Base-by-base conservation (phyloP, 495 filamentous ascomycete genomes). In the Xylaria venustula region DNA sequence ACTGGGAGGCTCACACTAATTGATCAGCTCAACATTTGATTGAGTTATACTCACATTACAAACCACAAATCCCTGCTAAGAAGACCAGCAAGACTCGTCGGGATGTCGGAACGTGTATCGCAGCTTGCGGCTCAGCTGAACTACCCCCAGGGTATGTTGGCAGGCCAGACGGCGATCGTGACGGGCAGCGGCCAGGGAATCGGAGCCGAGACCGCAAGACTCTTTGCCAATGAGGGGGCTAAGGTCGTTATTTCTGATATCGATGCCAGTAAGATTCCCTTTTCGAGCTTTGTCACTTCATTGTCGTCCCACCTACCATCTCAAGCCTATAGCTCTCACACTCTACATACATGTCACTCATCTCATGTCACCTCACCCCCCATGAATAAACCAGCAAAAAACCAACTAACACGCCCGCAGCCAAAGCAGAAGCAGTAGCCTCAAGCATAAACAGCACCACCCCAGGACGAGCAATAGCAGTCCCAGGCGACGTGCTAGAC, bases 111-210 rank as follows among this genome's bases (percentile, higher is more conserved):
- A 70, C 81, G 88, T 61, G 75, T 88, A 60, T 72, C 74, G 54
- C 90, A 93, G 70, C 82, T 93, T 55, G 82, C 87, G 61, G 79
- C 81, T 54, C 90, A 93, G 71, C 84, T 93, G 63, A 91, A 88
- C 78, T 93, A 85, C 79, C 89, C 90, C 14, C 80, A 83, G 66
- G 91, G 91, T 52, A 78, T 94, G 62, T 85, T 94, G 14, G 82
- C 81, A 40, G 86, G 87, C 54, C 90, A 94, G 74, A 84, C 87
- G n/a, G 90, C 90, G 67, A 93, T 96, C 72, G 87, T 95, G 67
- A 96, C 91, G 34, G 91, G 91, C 48, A 84, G 85, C 15, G 91
- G 88, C n/a, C 90, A 96, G 75, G 91, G 91, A 65, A 95, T 95
- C 70, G 91, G 91, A 26, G 91, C 91, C 28, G 91, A 93, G 75